Conservation (phyloP, 2,329 filamentous ascomycete genomes). For the Fusarium euwallaceae region DNA sequence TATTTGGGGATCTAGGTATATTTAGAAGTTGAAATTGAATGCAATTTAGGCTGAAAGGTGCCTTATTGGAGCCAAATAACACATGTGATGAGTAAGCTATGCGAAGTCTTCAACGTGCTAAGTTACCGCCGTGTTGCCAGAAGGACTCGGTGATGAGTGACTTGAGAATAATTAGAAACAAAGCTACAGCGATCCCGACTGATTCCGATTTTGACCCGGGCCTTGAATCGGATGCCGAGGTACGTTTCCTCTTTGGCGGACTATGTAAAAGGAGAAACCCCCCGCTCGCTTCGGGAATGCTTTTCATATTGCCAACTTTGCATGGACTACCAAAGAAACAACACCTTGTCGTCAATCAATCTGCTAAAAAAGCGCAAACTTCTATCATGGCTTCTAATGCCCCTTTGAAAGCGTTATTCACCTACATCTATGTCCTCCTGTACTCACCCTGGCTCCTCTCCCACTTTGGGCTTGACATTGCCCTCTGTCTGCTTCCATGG, state of each 20-base stretch:
- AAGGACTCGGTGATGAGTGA: background rate
- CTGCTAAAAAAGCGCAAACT: background rate
- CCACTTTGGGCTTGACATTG: slow-evolving; percentile 26
- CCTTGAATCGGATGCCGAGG: background rate
- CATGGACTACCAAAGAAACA: background rate
- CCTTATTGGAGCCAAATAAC: background rate
- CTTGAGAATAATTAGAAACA: background rate
- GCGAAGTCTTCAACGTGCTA: too few species aligned
- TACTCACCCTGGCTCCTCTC: slow-evolving; percentile 35
- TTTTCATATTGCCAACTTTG: background rate
- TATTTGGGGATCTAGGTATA: background rate
- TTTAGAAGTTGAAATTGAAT: background rate
- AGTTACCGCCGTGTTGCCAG: too few species aligned
- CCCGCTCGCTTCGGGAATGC: background rate
- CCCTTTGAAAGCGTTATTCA: background rate
- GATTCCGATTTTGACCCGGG: background rate
- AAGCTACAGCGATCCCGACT: background rate
- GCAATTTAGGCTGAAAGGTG: background rate
- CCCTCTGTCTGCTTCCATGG: slow-evolving; percentile 27
- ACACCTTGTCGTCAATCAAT: background rate
- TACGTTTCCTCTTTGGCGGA: too few species aligned
- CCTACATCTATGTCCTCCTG: slow-evolving; percentile 5
- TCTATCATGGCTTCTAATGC: background rate
- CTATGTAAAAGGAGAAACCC: slow-evolving; percentile 2
- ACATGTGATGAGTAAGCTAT: background rate